These are phyloP conservation scores for Coffea humblotiana DNA, from an alignment of 305 asterid species.

Conservation along the genomic window DNA sequence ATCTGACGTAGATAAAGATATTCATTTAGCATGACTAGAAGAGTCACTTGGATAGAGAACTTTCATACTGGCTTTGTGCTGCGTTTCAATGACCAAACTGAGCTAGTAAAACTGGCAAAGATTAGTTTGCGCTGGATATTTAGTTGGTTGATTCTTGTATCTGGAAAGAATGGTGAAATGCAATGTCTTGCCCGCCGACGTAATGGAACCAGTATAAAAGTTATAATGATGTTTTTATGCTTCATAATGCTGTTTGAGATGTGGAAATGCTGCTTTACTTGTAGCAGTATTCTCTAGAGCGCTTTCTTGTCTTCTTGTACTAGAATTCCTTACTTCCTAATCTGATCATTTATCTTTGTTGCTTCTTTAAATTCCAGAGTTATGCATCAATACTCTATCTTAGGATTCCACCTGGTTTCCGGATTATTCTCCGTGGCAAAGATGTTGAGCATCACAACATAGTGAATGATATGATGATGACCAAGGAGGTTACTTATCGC, in stretches of 20 bases:
- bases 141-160: neutral
- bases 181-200: neutral
- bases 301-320: neutral
- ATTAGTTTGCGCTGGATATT: neutral
- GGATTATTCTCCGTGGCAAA: conserved; percentile 85
- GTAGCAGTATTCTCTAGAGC: neutral
- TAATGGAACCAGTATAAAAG: neutral
- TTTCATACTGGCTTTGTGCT: neutral
- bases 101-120: neutral
- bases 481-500: conserved; percentile 85
- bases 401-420: conserved; percentile 76
- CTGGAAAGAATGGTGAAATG: neutral
- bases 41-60: neutral
- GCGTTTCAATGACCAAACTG: neutral
- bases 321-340: neutral
- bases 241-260: neutral
- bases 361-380: conserved; percentile 55
- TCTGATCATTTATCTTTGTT: neutral
- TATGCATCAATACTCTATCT: conserved; percentile 96
- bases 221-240: neutral
- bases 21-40: neutral
- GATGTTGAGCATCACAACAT: conserved; percentile 95
- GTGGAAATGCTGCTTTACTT: neutral
- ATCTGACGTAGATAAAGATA: neutral
- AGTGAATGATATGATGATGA: conserved; percentile 99